Base-by-base conservation (phyloP, 805 yeast genomes). In the Nakazawaea pomicola region DNA sequence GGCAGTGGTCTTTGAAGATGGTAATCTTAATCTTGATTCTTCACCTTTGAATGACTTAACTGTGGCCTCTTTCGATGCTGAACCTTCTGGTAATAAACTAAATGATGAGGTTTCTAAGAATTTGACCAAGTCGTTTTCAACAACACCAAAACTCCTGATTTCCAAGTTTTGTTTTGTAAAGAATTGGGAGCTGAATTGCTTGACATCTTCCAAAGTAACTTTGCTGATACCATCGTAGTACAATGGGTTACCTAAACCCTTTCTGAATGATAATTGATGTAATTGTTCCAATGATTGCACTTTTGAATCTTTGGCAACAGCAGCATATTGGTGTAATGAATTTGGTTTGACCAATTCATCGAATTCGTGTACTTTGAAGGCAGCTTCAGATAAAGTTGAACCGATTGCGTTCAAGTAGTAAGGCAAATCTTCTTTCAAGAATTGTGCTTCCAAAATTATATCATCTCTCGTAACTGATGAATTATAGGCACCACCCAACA, bases 371-470 rank as follows among this genome's bases (percentile, higher is more conserved):
- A 83, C 80, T 67, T 83, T 83, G 78, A 72, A 90, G 29, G 80
- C 65, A 35, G 95, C 77, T 62, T 74, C 73, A 57, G 80, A 64
- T 43, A 84, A 60, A 43, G 83, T 84, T 54, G 81, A 81, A 56
- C 86, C 91, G 44, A 93, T 67, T 23, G 87, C 84, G 56, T 83
- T 83, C 49, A 91, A 95, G 64, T 78, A 93, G 75, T 80, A 93
- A 46, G 98, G 98, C 58, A 93, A 77, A 61, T 82, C 85, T 66
- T 84, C 86, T 61, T 81, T 80, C 65, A 91, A 75, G 71, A 93
- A 93, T 53, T 76, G 73, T 46, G 98, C 82, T 52, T 77, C 74
- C 57, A 91, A 76, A 47, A 85, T 77, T 49, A 93, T 76, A 55
- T 82, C 72, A 61, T 93, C 98, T 72, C 96, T 83, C 63, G 85